phyloP scores from a whole-genome alignment of 352 stramenopile genomes.

The Phytophthora nicotianae region DNA sequence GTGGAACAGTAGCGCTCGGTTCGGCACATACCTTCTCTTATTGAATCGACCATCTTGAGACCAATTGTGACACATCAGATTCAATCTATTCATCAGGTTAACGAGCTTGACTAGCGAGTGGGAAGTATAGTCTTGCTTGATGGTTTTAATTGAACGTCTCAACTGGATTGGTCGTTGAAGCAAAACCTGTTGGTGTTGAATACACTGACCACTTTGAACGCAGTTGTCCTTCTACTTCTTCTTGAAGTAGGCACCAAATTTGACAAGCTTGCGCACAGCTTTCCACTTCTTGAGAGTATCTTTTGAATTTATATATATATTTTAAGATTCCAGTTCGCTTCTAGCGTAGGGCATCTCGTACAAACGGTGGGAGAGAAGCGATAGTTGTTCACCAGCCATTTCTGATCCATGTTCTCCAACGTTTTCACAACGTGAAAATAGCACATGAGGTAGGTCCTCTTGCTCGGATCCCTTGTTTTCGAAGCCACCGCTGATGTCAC shows the following conservation, averaged over 20 bases:
- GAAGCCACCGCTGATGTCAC: background rate
- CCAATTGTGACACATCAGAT: conserved; percentile 4
- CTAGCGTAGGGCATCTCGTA: background rate
- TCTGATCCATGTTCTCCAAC: background rate
- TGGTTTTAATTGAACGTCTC: conserved; percentile 6
- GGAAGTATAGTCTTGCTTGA: conserved; percentile 8
- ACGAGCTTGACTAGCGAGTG: background rate
- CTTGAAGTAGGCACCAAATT: background rate
- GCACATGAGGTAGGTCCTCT: background rate
- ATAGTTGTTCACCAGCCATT: background rate
- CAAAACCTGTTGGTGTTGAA: background rate
- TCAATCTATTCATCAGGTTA: background rate
- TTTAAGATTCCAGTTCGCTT: background rate
- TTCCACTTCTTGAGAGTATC: background rate
- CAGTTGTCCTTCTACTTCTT: background rate
- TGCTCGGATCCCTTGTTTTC: background rate
- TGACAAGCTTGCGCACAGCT: background rate
- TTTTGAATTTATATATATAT: background rate
- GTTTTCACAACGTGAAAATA: background rate
- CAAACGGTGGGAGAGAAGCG: background rate
- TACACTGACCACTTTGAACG: conserved; percentile 1
- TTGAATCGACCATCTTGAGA: background rate
- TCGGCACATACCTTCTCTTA: background rate
- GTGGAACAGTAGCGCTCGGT: background rate
- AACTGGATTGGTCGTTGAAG: background rate